These are phyloP conservation scores for Pichia sp. DNA, from an alignment of 1,139 yeast species.

Conservation along the genomic window DNA sequence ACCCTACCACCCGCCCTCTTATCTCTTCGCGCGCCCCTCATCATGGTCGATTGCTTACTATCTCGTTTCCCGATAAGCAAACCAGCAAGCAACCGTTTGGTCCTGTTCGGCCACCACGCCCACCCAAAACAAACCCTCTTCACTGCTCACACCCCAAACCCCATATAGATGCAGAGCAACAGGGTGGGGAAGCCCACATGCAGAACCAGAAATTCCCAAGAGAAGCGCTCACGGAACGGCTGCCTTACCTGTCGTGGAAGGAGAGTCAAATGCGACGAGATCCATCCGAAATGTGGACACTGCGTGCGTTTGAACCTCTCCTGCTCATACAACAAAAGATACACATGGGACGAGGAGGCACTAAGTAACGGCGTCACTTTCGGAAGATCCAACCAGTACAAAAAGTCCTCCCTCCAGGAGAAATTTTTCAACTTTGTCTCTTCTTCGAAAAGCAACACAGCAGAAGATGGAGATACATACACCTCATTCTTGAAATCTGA, in stretches of 20 bases:
- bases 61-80: no score
- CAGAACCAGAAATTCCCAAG: background rate
- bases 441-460: constrained; percentile 11
- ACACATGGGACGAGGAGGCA: constrained; percentile 10
- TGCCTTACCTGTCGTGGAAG: constrained; percentile 33
- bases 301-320: constrained; percentile 16
- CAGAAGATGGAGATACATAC: constrained; percentile 13
- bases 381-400: constrained; percentile 34
- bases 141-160: no score
- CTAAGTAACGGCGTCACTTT: constrained; percentile 33
- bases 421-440: constrained; percentile 3
- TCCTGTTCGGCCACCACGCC: no score
- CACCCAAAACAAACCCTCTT: no score
- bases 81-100: no score
- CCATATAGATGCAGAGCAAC: background rate
- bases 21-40: no score
- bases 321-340: constrained; percentile 15
- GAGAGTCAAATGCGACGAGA: constrained; percentile 35
- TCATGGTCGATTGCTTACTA: no score
- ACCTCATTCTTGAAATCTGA: constrained; percentile 5
- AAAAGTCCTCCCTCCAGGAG: constrained; percentile 15
- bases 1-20: no score
- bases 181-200: background rate
- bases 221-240: constrained; percentile 22
- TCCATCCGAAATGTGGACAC: constrained; percentile 21